These are phyloP conservation scores for Rutidosis leptorrhynchoides DNA, from an alignment of 129 eudicot species.

Conservation along the genomic window DNA sequence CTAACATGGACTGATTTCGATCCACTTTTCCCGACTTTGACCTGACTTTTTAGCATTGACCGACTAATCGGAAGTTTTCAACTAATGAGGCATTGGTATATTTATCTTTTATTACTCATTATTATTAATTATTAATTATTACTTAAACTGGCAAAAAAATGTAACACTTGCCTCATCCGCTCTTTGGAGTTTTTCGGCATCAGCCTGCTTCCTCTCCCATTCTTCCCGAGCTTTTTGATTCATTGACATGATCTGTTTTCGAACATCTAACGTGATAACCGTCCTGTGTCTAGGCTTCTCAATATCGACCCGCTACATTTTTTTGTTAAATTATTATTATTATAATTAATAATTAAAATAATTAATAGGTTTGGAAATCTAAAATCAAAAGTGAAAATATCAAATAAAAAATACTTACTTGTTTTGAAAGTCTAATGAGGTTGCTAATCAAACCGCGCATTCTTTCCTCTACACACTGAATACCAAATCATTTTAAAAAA, in stretches of 20 bases:
- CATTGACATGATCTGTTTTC: slow-evolving; percentile 64
- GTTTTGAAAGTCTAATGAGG: slow-evolving; percentile 71
- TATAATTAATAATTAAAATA: neutral
- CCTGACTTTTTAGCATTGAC: no score
- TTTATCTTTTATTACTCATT: no score
- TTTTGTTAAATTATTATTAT: no score
- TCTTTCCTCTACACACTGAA: slow-evolving; percentile 89
- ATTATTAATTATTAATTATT: slow-evolving; percentile 10
- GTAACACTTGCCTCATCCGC: slow-evolving; percentile 47
- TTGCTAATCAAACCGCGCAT: slow-evolving; percentile 71
- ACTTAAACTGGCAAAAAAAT: neutral
- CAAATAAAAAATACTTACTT: slow-evolving; percentile 47
- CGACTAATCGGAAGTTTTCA: no score
- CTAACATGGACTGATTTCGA: no score
- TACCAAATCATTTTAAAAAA: slow-evolving; percentile 18
- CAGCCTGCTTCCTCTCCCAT: slow-evolving; percentile 75
- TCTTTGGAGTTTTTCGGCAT: slow-evolving; percentile 60
- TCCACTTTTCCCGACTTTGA: no score
- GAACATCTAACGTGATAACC: slow-evolving; percentile 69
- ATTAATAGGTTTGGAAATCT: neutral
- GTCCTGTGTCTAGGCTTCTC: slow-evolving; percentile 81
- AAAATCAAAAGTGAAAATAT: slow-evolving; percentile 10
- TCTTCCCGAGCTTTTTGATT: slow-evolving; percentile 81
- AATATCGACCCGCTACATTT: slow-evolving; percentile 57
- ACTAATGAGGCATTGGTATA: no score